These are phyloP conservation scores for Thamnidium elegans DNA, from an alignment of 192 early-diverging fungal genomes.

Conservation along the genomic window DNA sequence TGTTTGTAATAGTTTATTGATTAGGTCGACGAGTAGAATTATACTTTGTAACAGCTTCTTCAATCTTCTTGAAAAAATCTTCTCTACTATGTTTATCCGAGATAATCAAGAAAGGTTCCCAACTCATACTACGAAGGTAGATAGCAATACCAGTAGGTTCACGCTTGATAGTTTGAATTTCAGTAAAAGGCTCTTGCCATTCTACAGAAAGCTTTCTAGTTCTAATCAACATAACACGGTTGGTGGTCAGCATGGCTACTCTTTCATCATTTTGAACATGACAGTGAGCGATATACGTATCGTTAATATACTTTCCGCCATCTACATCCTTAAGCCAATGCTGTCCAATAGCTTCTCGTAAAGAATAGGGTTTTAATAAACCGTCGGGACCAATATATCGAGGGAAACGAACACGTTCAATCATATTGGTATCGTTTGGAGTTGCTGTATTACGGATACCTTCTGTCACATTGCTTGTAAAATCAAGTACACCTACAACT, in stretches of 20 bases:
- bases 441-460: constrained; percentile 95
- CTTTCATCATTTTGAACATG: constrained; percentile 81
- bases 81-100: constrained; percentile 59
- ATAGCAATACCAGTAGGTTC: constrained; percentile 73
- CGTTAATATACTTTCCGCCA: constrained; percentile 73
- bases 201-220: constrained; percentile 71
- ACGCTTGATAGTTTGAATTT: constrained; percentile 68
- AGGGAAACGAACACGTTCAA: constrained; percentile 84
- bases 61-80: constrained; percentile 70
- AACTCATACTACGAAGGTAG: constrained; percentile 52
- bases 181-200: constrained; percentile 77
- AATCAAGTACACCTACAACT: constrained; percentile 90
- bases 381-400: constrained; percentile 82
- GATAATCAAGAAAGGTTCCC: constrained; percentile 72
- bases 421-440: constrained; percentile 75
- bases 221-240: constrained; percentile 71
- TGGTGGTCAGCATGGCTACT: constrained; percentile 80
- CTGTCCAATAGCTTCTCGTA: constrained; percentile 81
- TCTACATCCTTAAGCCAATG: constrained; percentile 80
- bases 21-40: constrained; percentile 17
- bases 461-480: constrained; percentile 90
- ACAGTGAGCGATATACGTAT: constrained; percentile 85
- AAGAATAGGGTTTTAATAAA: constrained; percentile 71
- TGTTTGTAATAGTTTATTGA: too few species aligned
- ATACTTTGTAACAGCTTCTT: constrained; percentile 55